These are phyloP conservation scores for Dissophora ornata DNA, from an alignment of 192 early-diverging fungal species.

Conservation along the genomic window DNA sequence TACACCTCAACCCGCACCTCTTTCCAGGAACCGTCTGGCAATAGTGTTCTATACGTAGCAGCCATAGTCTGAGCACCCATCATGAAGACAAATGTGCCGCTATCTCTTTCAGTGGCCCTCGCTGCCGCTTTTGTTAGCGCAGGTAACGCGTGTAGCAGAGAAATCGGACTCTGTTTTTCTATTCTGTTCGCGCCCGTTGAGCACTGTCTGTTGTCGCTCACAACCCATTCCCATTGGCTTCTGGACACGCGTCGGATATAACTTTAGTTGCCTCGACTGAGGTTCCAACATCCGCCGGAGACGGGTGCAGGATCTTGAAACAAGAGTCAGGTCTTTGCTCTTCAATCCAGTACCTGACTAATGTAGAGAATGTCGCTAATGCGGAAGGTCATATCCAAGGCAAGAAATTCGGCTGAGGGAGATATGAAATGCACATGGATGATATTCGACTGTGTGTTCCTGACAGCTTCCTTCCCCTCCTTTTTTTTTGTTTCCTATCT, in stretches of 20 bases:
- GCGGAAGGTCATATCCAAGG: slow-evolving; percentile 30
- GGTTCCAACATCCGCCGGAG: background rate
- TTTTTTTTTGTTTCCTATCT: background rate
- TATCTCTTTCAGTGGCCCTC: slow-evolving; percentile 23
- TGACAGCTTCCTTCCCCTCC: background rate
- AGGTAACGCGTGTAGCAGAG: background rate
- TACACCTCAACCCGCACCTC: too few relatives aligned
- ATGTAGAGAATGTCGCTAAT: background rate
- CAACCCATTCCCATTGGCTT: too few relatives aligned
- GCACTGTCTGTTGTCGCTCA: too few relatives aligned
- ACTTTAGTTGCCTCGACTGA: background rate
- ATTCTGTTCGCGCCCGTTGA: too few relatives aligned
- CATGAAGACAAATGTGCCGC: slow-evolving; percentile 6
- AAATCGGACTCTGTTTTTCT: background rate
- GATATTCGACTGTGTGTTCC: too few relatives aligned
- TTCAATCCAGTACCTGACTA: slow-evolving; percentile 27
- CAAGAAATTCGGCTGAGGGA: background rate
- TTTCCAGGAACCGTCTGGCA: too few relatives aligned
- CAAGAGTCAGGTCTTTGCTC: slow-evolving; percentile 25
- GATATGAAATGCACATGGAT: background rate
- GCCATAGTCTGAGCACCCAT: background rate
- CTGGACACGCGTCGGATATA: background rate
- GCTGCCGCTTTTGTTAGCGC: slow-evolving; percentile 6
- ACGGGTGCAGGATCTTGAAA: slow-evolving; percentile 16
- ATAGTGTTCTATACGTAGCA: background rate